phyloP scores from a whole-genome alignment of 108 stramenopile species.

The Cyclotella choctawhatcheeana region DNA sequence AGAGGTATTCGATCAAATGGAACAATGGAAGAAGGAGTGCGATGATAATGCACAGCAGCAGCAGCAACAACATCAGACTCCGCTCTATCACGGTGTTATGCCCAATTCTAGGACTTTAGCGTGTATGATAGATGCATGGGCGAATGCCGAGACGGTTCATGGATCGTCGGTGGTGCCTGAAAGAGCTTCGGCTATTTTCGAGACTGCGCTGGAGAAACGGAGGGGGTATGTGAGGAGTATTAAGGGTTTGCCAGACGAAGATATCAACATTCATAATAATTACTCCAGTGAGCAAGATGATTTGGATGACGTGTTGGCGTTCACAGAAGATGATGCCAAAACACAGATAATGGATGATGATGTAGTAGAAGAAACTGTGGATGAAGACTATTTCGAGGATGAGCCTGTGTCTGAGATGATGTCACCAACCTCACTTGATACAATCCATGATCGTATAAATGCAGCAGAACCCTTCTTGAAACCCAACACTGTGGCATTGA shows the following conservation, averaged over 20 bases:
- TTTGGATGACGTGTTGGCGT: no score
- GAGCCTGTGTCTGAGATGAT: not conserved
- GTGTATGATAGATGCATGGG: conserved; percentile 60
- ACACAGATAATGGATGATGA: not conserved
- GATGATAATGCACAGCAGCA: not conserved
- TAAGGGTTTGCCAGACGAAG: no score
- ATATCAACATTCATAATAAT: no score
- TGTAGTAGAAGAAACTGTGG: not conserved
- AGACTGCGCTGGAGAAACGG: conserved; percentile 20
- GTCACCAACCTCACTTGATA: no score
- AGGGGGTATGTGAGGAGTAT: conserved; percentile 28
- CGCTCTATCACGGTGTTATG: conserved; percentile 22
- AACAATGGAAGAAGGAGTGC: conserved; percentile 45
- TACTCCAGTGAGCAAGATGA: not conserved
- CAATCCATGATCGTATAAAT: no score
- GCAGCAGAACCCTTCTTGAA: conserved; percentile 21
- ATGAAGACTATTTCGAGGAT: not conserved
- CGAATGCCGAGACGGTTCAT: conserved; percentile 20
- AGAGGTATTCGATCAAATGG: conserved; percentile 45
- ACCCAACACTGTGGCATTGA: conserved; percentile 56
- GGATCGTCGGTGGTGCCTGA: conserved; percentile 29
- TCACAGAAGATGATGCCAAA: not conserved
- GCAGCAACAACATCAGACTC: not conserved
- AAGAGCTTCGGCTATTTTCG: conserved; percentile 32
- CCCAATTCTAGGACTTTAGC: conserved; percentile 56